Base-by-base conservation (phyloP, 345 rosid species). In the Hibiscus mutabilis region DNA sequence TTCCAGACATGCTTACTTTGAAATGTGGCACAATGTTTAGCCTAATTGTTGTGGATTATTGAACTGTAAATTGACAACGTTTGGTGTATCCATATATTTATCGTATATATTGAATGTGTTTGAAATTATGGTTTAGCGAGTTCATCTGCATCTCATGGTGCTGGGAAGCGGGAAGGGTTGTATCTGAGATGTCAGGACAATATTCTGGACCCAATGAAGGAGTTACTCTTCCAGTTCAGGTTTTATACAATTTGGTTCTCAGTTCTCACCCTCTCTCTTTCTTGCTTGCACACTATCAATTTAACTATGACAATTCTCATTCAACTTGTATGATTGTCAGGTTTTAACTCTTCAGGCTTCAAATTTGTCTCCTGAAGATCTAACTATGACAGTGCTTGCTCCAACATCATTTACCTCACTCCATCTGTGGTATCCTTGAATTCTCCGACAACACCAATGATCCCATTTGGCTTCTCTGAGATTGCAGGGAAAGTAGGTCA, bases 331-430 rank as follows among this genome's bases (percentile, higher is more conserved):
- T 25, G 65, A 67, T 73, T 76, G 67, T 76, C 89, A 95, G 99
- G 92, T 90, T 52, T 81, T 95, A 81, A 88, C 98, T 11, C 91
- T 95, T 61, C 93, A 84, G 83, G 99, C 98, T 59, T 90, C 99
- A 31, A 95, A 95, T 82, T 80, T 95, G 89, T 84, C 97, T 74
- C 77, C 93, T 14, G 85, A 92, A 80, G 98, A 95, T 87, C 85
- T 95, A 35, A 88, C 91, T 42, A 70, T 95, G 85, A 95, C 94
- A 27, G 87, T 95, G 81, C 96, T 90, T 55, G 98, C 96, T 58
- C 98, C 97, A 7, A 86, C 92, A 79, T 92, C 96, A 56, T 89
- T 92, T 79, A 79, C 85, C 73, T 83, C 92, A 53, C 97, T 72
- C 96, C 99, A 3, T 83, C 97, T n/a, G 86, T 95, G 4, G 87